Base-by-base conservation (phyloP, 345 rosid genomes). In the Ailanthus altissimus region DNA sequence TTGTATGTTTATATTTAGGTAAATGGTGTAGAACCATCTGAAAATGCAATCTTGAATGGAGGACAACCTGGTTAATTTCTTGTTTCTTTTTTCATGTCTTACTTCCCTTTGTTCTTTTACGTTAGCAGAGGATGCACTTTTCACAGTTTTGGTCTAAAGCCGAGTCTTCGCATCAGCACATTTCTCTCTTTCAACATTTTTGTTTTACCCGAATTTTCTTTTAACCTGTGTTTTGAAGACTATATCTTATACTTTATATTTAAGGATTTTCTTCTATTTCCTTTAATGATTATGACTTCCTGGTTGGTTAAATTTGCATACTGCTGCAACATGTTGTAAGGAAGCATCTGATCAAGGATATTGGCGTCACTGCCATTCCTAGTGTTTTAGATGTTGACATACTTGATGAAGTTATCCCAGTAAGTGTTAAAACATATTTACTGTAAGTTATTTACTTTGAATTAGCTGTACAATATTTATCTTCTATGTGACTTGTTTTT, bases 371-470 rank as follows among this genome's bases (percentile, higher is more conserved):
- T 43, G 9, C 83, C 26, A 56, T 91, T 25, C 85, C 88, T 9
- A 57, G 51, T 62, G 75, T 83, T 46, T 67, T 91, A 83, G 82
- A 91, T 70, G 53, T 80, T 56, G 76, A 45, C 62, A 21, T 86
- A 28, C 90, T 90, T 26, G 92, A 89, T 58, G 86, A 87, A 85
- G 89, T 89, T 50, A 3, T 90, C 26, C 75, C 63, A 32, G 87
- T 87, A 78, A 84, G 87, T 76, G 67, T 47, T 12, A 47, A 67
- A 67, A 20, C 28, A n/a, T n/a, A n/a, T 18, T n/a, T 66, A 42
- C 43, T 3, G 15, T 60, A 0, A 13, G 66, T 15, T 15, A 28
- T 61, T 61, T 28, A 53, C 6, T 28, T 6, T 70, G 42, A n/a
- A n/a, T n/a, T n/a, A n/a, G n/a, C n/a, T n/a, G n/a, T n/a, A n/a